phyloP scores from a whole-genome alignment of 345 rosid genomes.

The Iberis pinnata region DNA sequence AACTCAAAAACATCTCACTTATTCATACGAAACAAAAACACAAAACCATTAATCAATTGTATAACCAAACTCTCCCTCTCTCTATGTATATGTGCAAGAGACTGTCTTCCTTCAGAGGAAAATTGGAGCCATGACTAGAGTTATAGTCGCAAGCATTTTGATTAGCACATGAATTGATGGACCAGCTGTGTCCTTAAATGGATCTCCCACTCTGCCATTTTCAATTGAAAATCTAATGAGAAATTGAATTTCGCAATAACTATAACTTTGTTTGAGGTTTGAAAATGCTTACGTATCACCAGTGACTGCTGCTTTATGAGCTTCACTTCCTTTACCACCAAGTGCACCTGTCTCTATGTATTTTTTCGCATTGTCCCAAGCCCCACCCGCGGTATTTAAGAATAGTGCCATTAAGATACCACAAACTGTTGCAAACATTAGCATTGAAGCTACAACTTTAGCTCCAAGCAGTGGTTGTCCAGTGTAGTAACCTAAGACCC shows the following conservation, averaged over 20 bases:
- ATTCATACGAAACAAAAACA: slow-evolving; percentile 22
- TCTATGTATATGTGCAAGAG: slow-evolving; percentile 16
- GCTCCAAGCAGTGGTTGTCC: slow-evolving; percentile 96
- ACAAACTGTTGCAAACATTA: slow-evolving; percentile 94
- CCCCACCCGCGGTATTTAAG: slow-evolving; percentile 97
- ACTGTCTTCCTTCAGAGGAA: slow-evolving; percentile 38
- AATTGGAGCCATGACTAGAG: slow-evolving; percentile 95
- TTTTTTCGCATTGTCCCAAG: slow-evolving; percentile 99
- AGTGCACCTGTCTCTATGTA: slow-evolving; percentile 93
- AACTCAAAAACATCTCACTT: slow-evolving; percentile 20
- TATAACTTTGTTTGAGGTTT: background rate
- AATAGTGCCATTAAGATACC: slow-evolving; percentile 99
- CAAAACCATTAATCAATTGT: slow-evolving; percentile 20
- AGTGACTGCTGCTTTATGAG: slow-evolving; percentile 95
- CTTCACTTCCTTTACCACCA: slow-evolving; percentile 96
- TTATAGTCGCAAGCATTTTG: slow-evolving; percentile 75
- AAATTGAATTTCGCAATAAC: background rate
- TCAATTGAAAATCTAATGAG: slow-evolving; percentile 1
- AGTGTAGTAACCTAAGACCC: slow-evolving; percentile 74
- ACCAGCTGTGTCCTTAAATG: slow-evolving; percentile 96
- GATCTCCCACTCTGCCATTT: slow-evolving; percentile 88
- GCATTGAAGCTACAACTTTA: slow-evolving; percentile 85
- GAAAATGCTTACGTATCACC: slow-evolving; percentile 81
- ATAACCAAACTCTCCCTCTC: slow-evolving; percentile 11
- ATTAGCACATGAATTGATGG: slow-evolving; percentile 93